Evolutionary conservation across 805 yeast species (phyloP).

Genomic region (Cephaloascus fragrans): DNA sequence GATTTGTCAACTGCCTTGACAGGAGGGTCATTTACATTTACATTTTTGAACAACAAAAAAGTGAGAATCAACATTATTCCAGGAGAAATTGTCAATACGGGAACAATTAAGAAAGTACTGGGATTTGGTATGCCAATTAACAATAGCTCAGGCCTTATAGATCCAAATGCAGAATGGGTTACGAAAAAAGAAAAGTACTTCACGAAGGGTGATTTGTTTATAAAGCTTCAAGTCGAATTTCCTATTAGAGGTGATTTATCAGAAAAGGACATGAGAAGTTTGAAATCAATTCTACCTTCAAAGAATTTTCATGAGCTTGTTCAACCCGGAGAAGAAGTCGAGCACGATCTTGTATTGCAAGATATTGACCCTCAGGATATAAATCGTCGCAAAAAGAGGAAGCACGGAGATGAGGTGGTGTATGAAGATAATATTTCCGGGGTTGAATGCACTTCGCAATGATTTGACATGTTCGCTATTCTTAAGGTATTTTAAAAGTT

Average conservation of each 20-base stretch:
- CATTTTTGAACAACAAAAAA: conserved; percentile 19
- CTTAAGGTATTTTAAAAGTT: no score
- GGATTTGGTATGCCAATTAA: conserved; percentile 57
- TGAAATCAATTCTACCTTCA: not conserved
- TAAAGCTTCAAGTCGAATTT: not conserved
- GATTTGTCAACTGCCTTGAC: conserved; percentile 45
- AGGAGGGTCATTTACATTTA: conserved; percentile 40
- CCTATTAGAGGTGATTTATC: not conserved
- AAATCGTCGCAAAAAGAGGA: not conserved
- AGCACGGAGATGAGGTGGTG: not conserved
- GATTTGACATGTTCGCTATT: no score
- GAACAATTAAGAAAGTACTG: conserved; percentile 34
- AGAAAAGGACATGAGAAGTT: not conserved
- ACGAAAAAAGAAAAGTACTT: conserved; percentile 6
- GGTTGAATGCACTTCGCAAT: no score
- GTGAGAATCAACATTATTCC: conserved; percentile 29
- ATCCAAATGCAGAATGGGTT: conserved; percentile 7
- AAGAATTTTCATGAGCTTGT: not conserved
- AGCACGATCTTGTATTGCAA: no score
- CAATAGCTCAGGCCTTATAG: conserved; percentile 2
- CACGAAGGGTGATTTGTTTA: not conserved
- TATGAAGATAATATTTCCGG: no score
- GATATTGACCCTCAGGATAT: no score
- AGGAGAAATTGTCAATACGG: conserved; percentile 45
- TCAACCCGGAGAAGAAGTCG: no score